phyloP scores from a whole-genome alignment of 805 yeast genomes.

The Nematodospora valgi region DNA sequence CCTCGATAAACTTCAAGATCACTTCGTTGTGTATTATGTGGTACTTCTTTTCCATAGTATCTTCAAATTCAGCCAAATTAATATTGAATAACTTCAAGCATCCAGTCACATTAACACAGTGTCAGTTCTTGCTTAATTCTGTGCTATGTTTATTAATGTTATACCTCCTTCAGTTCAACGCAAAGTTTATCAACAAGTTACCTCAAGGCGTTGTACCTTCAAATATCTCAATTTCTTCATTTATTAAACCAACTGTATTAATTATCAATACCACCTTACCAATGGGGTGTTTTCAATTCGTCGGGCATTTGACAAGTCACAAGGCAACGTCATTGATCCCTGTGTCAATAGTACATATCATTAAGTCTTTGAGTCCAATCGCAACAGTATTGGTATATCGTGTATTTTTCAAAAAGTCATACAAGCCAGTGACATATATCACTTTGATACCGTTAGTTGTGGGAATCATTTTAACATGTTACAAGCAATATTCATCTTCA shows the following conservation, averaged over 20 bases:
- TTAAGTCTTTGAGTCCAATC: constrained; percentile 87
- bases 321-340: constrained; percentile 91
- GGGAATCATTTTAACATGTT: constrained; percentile 84
- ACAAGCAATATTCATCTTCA: constrained; percentile 21
- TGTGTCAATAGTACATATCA: constrained; percentile 91
- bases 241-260: constrained; percentile 52
- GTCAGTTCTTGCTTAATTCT: constrained; percentile 78
- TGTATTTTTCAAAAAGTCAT: constrained; percentile 53
- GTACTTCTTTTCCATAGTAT: constrained; percentile 78
- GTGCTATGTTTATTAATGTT: constrained; percentile 40
- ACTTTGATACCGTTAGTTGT: constrained; percentile 74
- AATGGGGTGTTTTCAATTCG: constrained; percentile 90
- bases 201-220: constrained; percentile 52
- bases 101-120: constrained; percentile 87
- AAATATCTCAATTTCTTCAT: constrained; percentile 26
- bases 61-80: constrained; percentile 77
- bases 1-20: constrained; percentile 23
- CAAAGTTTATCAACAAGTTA: constrained; percentile 19
- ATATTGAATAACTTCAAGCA: constrained; percentile 66
- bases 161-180: constrained; percentile 12
- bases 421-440: constrained; percentile 64
- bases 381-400: constrained; percentile 81
- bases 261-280: constrained; percentile 73
- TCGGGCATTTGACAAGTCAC: constrained; percentile 88
- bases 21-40: constrained; percentile 60